Conservation (phyloP, 2,329 filamentous ascomycete genomes). For the Cercospora nicotianae region DNA sequence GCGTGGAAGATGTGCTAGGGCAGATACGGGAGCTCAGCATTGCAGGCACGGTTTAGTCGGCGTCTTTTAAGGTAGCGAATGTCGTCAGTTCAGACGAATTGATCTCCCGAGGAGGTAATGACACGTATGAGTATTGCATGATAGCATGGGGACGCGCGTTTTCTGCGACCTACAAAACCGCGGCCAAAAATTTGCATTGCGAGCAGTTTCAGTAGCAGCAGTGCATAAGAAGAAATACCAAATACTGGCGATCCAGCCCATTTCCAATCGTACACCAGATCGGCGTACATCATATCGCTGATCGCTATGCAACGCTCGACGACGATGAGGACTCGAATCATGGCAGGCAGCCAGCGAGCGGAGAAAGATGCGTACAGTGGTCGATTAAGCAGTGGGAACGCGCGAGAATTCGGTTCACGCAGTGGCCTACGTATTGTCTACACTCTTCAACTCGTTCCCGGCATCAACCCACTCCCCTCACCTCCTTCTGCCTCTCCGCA, state of each 20-base stretch:
- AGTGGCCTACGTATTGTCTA: background rate
- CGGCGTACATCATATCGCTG: background rate
- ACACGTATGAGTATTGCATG: background rate
- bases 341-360: background rate
- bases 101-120: background rate
- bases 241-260: background rate
- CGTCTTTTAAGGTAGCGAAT: background rate
- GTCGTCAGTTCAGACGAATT: background rate
- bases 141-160: background rate
- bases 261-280: background rate
- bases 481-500: slow-evolving; percentile 37
- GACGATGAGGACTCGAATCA: background rate
- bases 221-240: background rate
- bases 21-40: slow-evolving; percentile 98
- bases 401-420: background rate
- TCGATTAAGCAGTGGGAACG: background rate
- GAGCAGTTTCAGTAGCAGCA: background rate
- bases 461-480: slow-evolving; percentile 28
- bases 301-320: background rate
- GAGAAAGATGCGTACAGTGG: background rate
- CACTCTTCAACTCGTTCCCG: slow-evolving; percentile 10
- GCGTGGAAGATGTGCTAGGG: slow-evolving; percentile 93
- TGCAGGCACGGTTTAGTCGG: slow-evolving; percentile 62
- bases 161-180: background rate
- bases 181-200: background rate